phyloP scores from a whole-genome alignment of 1,284 basidiomycete species.

The Malassezia cuniculi region DNA sequence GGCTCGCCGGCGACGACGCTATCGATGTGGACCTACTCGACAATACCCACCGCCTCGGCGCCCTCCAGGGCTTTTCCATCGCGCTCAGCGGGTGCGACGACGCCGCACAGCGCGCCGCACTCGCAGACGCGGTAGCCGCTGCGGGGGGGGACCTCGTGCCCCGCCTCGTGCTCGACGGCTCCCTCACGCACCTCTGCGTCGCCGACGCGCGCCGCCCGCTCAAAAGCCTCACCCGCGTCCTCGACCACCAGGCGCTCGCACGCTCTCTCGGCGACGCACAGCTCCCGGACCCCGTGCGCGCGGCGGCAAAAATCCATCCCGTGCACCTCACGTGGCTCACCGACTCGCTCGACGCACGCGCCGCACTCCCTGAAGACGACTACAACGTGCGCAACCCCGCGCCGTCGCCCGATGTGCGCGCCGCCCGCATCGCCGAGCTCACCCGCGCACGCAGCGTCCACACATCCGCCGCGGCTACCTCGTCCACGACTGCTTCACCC shows the following conservation, averaged over 20 bases:
- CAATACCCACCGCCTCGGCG: slow-evolving; percentile 52
- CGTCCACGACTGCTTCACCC: neutral
- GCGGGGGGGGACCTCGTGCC: slow-evolving; percentile 14
- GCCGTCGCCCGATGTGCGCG: slow-evolving; percentile 2
- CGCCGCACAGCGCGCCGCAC: slow-evolving; percentile 2
- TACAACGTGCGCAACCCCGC: slow-evolving; percentile 23
- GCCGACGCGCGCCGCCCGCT: slow-evolving; percentile 51
- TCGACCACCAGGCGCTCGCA: slow-evolving; percentile 13
- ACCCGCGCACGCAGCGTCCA: no score
- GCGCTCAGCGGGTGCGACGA: slow-evolving; percentile 13
- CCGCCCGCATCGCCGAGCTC: slow-evolving; percentile 2
- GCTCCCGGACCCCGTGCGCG: slow-evolving; percentile 7
- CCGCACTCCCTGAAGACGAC: slow-evolving; percentile 38
- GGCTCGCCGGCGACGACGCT: slow-evolving; percentile 59
- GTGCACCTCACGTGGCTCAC: slow-evolving; percentile 79
- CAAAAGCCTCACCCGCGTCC: slow-evolving; percentile 18
- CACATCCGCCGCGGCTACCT: neutral
- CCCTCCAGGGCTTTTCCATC: slow-evolving; percentile 56
- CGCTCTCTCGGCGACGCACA: neutral
- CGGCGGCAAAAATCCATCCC: slow-evolving; percentile 56
- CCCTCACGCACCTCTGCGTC: slow-evolving; percentile 47
- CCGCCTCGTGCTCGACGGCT: slow-evolving; percentile 39
- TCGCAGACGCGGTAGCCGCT: slow-evolving; percentile 17
- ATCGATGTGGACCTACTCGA: slow-evolving; percentile 56
- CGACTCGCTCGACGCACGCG: slow-evolving; percentile 61